Evolutionary conservation across 768 basidiomycete genomes (phyloP), one percentile per base, ranked within the genome.

Genomic region (Polyporus arcularius): DNA sequence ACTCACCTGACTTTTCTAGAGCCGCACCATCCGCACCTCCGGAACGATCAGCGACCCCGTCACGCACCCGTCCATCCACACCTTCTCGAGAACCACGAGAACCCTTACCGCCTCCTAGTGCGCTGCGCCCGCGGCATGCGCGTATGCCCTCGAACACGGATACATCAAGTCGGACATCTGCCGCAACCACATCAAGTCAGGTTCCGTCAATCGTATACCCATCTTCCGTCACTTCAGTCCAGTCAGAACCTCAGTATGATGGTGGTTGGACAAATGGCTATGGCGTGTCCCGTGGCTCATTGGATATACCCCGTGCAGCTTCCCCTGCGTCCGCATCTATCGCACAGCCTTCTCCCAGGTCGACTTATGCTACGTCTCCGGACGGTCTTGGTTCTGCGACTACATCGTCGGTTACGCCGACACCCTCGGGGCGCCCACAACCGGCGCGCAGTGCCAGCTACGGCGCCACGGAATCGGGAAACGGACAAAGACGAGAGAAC

Each of bases 401-500:
- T 4, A 1, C 48, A 1, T 10, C 21, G 0, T 40, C 53, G 12
- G 18, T 49, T 26, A 26, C 60, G 1, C 47, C 58, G 1, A 55
- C 48, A 10, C 51, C 62, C 1, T 46, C 60, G 10, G n/a, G 57
- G 12, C 57, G 52, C 3, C 39, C 51, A 49, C 55, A 47, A 26
- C 53, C 61, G 16, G 53, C 61, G 11, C 61, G 61, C 28, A 48
- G 21, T 21, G 28, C 46, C 6, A 53, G 51, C 4, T 65, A 64
- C 40, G 61, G 60, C 4, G 50, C 46, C 26, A 43, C 64, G 3
- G 54, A 59, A 18, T 75, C 79, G 31, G 28, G 26, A 26, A 76
- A 72, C 28, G 65, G 73, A 21, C 73, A 74, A 53, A 84, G 88
- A 16, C 79, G 82, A 63, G 89, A 85, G 46, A 89, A 87, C 63